A percentile compares a stretch with the other conserved stretches of the same genome.
phyloP scores from a whole-genome alignment of 2,329 filamentous ascomycete species.

The Fusarium protoensiforme region DNA sequence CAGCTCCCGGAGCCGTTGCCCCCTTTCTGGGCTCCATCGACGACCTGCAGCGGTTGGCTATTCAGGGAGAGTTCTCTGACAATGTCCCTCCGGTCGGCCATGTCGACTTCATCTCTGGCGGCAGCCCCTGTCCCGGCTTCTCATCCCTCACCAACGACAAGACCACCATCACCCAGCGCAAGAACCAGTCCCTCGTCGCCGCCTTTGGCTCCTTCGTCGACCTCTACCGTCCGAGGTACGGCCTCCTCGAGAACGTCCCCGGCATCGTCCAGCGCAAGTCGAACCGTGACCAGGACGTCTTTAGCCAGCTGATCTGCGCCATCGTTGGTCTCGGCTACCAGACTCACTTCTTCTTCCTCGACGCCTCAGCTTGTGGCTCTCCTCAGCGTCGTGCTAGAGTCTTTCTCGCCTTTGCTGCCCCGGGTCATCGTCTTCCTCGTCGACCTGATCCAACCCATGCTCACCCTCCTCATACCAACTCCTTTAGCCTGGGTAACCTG shows the following conservation, averaged over 20 bases:
- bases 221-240: slow-evolving; percentile 79
- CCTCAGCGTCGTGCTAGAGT: slow-evolving; percentile 74
- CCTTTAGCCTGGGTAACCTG: slow-evolving; percentile 63
- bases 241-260: slow-evolving; percentile 80
- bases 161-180: slow-evolving; percentile 64
- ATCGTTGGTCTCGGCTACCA: slow-evolving; percentile 85
- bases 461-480: slow-evolving; percentile 55
- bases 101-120: slow-evolving; percentile 76
- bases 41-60: slow-evolving; percentile 67
- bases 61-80: slow-evolving; percentile 60
- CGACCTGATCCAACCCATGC: slow-evolving; percentile 72
- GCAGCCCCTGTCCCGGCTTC: slow-evolving; percentile 83
- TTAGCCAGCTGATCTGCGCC: slow-evolving; percentile 78
- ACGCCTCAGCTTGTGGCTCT: slow-evolving; percentile 76
- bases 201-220: slow-evolving; percentile 81
- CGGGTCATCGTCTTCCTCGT: slow-evolving; percentile 67
- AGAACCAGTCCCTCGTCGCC: slow-evolving; percentile 81
- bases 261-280: slow-evolving; percentile 66
- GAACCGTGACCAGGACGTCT: slow-evolving; percentile 69
- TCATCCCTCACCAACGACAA: slow-evolving; percentile 71
- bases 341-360: slow-evolving; percentile 72
- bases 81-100: slow-evolving; percentile 69
- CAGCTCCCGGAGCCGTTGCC: slow-evolving; percentile 52
- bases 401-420: slow-evolving; percentile 78
- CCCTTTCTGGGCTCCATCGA: slow-evolving; percentile 80